Percentiles rank a stretch among this genome's conserved stretches.
These are phyloP conservation scores for Geotrichum carabidarum DNA, from an alignment of 1,139 yeast genomes.

Conservation along the genomic window DNA sequence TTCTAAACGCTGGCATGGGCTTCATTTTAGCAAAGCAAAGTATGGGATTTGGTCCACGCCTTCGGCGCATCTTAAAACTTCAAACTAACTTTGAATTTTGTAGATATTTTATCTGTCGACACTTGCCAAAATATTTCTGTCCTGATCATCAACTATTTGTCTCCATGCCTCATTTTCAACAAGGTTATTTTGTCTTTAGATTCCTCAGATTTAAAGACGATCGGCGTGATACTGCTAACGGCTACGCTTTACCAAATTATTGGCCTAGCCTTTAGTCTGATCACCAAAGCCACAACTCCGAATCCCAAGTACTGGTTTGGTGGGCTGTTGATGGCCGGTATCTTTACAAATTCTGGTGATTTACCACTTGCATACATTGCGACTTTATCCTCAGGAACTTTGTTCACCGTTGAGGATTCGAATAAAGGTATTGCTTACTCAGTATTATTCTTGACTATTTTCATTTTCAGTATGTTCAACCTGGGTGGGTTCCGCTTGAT, in stretches of 20 bases:
- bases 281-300: slow-evolving; percentile 40
- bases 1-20: slow-evolving; percentile 68
- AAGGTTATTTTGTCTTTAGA: slow-evolving; percentile 68
- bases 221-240: slow-evolving; percentile 67
- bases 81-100: not conserved
- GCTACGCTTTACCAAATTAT: slow-evolving; percentile 46
- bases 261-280: slow-evolving; percentile 33
- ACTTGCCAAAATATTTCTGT: slow-evolving; percentile 64
- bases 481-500: slow-evolving; percentile 68
- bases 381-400: slow-evolving; percentile 61
- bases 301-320: slow-evolving; percentile 76
- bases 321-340: slow-evolving; percentile 69
- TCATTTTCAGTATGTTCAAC: slow-evolving; percentile 66
- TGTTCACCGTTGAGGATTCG: slow-evolving; percentile 56
- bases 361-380: slow-evolving; percentile 86
- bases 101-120: slow-evolving; percentile 57
- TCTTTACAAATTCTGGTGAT: slow-evolving; percentile 60
- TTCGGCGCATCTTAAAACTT: slow-evolving; percentile 38
- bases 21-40: slow-evolving; percentile 60
- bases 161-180: slow-evolving; percentile 75
- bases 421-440: slow-evolving; percentile 82
- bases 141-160: slow-evolving; percentile 61
- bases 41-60: slow-evolving; percentile 43
- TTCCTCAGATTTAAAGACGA: slow-evolving; percentile 64
- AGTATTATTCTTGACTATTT: slow-evolving; percentile 70